phyloP scores from a whole-genome alignment of 148 eudicot genomes.

The Amaranthus hypochondriacus region DNA sequence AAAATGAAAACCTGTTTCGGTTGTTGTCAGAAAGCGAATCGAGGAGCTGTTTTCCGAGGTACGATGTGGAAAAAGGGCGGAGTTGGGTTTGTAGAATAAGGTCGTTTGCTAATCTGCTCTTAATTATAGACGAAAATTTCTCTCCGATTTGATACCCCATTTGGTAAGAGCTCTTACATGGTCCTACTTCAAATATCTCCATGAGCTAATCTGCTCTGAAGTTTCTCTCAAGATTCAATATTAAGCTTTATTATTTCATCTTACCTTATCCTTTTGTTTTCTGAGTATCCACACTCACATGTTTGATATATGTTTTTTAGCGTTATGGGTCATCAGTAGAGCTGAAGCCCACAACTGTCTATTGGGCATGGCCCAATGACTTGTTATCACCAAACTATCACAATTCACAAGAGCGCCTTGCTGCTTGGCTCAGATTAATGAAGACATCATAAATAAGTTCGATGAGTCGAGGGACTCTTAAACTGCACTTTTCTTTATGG shows the following conservation, averaged over 20 bases:
- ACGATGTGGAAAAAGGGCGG: constrained; percentile 48
- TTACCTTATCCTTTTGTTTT: constrained; percentile 23
- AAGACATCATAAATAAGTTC: too few relatives aligned
- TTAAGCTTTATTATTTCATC: background rate
- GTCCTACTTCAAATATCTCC: constrained; percentile 65
- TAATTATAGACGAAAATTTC: constrained; percentile 55
- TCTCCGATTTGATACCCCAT: constrained; percentile 73
- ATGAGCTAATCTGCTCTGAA: background rate
- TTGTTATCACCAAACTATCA: too few relatives aligned
- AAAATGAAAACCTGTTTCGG: constrained; percentile 40
- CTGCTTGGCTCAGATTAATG: too few relatives aligned
- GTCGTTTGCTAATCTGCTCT: constrained; percentile 65
- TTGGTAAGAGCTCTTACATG: constrained; percentile 49
- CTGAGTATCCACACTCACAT: constrained; percentile 1
- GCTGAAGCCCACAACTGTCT: too few relatives aligned
- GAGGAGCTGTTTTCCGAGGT: constrained; percentile 37
- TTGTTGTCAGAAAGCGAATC: constrained; percentile 40
- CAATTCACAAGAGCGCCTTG: too few relatives aligned
- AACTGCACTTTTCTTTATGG: too few relatives aligned
- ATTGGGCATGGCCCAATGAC: too few relatives aligned
- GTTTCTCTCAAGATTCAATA: background rate
- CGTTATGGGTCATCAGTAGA: too few relatives aligned
- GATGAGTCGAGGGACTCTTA: too few relatives aligned
- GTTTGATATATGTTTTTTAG: background rate
- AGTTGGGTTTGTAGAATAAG: constrained; percentile 65